Base-by-base conservation (phyloP, 2,329 filamentous ascomycete genomes). In the Exophiala viscosa region DNA sequence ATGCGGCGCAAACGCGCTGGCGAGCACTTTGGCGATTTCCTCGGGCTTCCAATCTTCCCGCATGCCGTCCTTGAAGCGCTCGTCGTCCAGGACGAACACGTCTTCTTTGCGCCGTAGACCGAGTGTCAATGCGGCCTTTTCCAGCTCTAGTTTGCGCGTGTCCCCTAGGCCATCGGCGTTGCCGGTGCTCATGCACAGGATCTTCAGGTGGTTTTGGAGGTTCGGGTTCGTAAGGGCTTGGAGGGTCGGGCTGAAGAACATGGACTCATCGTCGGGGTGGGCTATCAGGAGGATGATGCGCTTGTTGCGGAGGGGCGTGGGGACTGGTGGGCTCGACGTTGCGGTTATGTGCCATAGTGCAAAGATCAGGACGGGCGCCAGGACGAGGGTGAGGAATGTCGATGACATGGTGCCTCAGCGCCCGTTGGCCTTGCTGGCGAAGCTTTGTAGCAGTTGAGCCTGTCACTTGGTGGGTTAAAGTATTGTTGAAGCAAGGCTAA, bases 221-320 rank as follows among this genome's bases (percentile, higher is more conserved):
- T 85, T 82, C 3, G 90, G 89, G 11, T 81, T 78, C 14, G 90
- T 92, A 52, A 99, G 80, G n/a, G 88, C 84, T 63, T 95, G 79
- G 11, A 97, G 78, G 0, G 90, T 88, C 0, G 93, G 93, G 58
- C 90, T 84, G 73, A 99, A 99, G 78, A 99, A 99, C 93, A 99
- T 99, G 70, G 92, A 93, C 76, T 99, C 93, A 66, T 99, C 93
- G 72, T 99, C 93, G 0, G 93, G 93, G 73, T 99, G 93, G 17
- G 93, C 93, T 65, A 99, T 97, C 50, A 99, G 78, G 48, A 99
- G 81, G 68, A 88, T 87, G 66, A 99, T 90, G 65, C 88, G 84
- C 78, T 95, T 95, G 74, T 89, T 86, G 62, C 77, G 78, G 58
- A 96, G 75, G 40, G 75, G 80, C 3, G 89, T 87, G 2, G 60